Evolutionary conservation across 345 rosid species (phyloP).

Genomic region (Linum usitatissimum): DNA sequence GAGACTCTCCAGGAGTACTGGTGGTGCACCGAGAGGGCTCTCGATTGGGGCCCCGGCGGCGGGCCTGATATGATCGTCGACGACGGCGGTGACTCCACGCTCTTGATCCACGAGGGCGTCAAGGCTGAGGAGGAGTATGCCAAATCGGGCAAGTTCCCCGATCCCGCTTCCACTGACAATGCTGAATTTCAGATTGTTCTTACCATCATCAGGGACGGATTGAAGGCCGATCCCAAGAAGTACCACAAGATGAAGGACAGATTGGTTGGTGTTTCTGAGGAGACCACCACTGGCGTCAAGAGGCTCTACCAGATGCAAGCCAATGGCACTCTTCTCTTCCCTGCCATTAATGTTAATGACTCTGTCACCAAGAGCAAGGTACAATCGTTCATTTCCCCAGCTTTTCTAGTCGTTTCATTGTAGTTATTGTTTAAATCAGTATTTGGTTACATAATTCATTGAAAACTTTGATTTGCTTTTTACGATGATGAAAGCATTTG

Average conservation of each 20-base stretch:
- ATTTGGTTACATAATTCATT: no score
- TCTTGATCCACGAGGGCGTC: conserved; percentile 83
- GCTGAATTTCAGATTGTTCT: conserved; percentile 81
- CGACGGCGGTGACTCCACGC: conserved; percentile 87
- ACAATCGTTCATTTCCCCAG: background rate
- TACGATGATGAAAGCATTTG: no score
- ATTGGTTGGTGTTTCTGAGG: conserved; percentile 83
- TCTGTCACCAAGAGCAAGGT: conserved; percentile 99
- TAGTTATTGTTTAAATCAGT: no score
- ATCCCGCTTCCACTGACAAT: conserved; percentile 69
- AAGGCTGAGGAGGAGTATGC: conserved; percentile 74
- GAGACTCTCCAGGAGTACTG: conserved; percentile 96
- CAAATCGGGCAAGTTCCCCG: conserved; percentile 61
- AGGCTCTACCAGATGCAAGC: conserved; percentile 84
- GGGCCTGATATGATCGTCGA: conserved; percentile 87
- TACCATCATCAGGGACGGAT: conserved; percentile 62
- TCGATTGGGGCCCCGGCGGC: conserved; percentile 86
- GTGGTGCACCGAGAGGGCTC: conserved; percentile 95
- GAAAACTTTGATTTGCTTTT: no score
- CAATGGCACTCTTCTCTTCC: conserved; percentile 66
- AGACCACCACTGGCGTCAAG: conserved; percentile 83
- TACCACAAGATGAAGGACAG: conserved; percentile 73
- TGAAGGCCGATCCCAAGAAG: conserved; percentile 53
- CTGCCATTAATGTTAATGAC: conserved; percentile 89
- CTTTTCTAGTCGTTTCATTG: no score